Base-by-base conservation (phyloP, 768 basidiomycete genomes). In the Lactarius deliciosus region DNA sequence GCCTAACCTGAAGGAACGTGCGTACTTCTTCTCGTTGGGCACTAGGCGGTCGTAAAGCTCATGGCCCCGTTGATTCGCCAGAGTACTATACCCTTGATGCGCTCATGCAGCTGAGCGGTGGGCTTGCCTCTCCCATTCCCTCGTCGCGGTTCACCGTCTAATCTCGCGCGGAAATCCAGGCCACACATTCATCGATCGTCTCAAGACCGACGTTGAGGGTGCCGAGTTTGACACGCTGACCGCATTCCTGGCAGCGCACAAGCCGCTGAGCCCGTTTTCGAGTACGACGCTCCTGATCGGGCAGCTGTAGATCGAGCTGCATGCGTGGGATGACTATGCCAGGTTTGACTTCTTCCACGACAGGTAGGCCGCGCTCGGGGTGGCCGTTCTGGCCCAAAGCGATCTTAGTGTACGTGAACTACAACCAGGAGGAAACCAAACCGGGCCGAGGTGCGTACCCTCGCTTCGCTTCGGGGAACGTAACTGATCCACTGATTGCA, bases 351-450 rank as follows among this genome's bases (percentile, higher is more conserved):
- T 86, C 63, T 84, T 86, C 72, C 74, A 86, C 20, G 71, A 72
- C 28, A 90, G 86, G 86, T 91, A 88, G 88, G 83, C 87, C 75
- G 79, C 79, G 72, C 77, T 91, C 32, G 89, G 91, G 75, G 78
- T 76, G 9, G 8, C 32, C 9, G 4, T 91, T 91, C 78, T 88
- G 83, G 80, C 84, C 83, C 5, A 88, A 90, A 76, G 74, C 80
- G 53, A 83, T 81, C 70, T 73, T 82, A 20, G 79, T 82, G 34
- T 81, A 80, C 56, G 64, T 79, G 9, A 34, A 34, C 32, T 34
- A 34, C 20, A 82, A 82, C 72, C 76, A 47, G 75, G 76, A 41
- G 75, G 56, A 72, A 72, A 18, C 79, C 81, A 2, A 77, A 75
- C 18, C 71, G 82, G 22, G 70, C 77, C 32, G 79, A 82, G 76